Percentiles rank a stretch among this genome's conserved stretches.
phyloP scores from a whole-genome alignment of 2,329 filamentous ascomycete genomes.

The Verticillium longisporum region DNA sequence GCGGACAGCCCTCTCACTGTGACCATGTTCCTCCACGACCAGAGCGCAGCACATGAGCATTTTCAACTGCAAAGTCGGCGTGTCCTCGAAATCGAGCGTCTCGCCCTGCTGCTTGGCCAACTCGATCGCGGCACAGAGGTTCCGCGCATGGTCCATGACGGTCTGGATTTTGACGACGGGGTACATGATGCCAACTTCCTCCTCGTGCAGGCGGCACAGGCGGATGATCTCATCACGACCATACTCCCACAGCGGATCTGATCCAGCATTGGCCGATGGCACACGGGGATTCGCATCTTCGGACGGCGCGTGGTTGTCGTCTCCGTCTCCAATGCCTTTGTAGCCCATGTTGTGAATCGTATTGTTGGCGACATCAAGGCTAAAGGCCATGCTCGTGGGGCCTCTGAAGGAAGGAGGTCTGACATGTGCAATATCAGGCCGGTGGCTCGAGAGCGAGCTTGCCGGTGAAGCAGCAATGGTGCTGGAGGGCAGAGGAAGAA shows the following conservation, averaged over 20 bases:
- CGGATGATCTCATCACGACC: conserved; percentile 73
- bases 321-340: conserved; percentile 51
- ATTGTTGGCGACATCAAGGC: conserved; percentile 77
- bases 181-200: conserved; percentile 91
- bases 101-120: conserved; percentile 26
- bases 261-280: conserved; percentile 5
- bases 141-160: conserved; percentile 62
- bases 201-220: conserved; percentile 73
- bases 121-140: conserved; percentile 68
- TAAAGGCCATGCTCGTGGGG: conserved; percentile 79
- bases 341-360: conserved; percentile 90
- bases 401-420: conserved; percentile 68
- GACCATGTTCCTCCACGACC: conserved; percentile 70
- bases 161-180: conserved; percentile 71
- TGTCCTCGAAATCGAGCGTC: conserved; percentile 34
- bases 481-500: conserved; percentile 27
- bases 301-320: conserved; percentile 37
- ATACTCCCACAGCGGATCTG: conserved; percentile 76
- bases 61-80: conserved; percentile 66
- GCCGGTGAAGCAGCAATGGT: conserved; percentile 34
- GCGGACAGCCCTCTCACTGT: conserved; percentile 65
- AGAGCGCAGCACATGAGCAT: conserved; percentile 75
- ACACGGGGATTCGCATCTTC: conserved; percentile 5
- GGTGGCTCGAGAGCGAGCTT: conserved; percentile 34
- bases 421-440: conserved; percentile 38